A percentile compares a stretch with the other conserved stretches of the same genome.
Evolutionary conservation across 176 grass and related monocot species (phyloP).

Genomic region (Puccinellia tenuiflora): DNA sequence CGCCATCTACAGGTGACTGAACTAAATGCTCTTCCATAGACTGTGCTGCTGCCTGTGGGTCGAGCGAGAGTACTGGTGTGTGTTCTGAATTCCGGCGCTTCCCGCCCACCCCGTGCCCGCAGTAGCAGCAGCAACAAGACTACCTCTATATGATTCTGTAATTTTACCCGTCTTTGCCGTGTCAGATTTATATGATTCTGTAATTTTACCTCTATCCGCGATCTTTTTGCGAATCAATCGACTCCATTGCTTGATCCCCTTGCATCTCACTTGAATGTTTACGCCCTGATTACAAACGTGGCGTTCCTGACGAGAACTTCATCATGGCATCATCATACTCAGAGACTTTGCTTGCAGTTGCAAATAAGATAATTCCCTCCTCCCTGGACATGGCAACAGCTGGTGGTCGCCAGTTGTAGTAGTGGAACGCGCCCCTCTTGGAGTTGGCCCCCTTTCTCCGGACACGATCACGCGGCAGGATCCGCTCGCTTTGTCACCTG

Average conservation of each 20-base stretch:
- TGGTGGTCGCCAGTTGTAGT: not conserved
- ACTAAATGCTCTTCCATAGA: not conserved
- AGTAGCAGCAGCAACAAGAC: not conserved
- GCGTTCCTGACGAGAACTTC: not conserved
- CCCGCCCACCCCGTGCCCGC: not conserved
- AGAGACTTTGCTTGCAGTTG: conserved; percentile 25
- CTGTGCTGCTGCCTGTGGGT: not conserved
- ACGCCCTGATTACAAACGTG: not conserved
- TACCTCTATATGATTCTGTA: conserved; percentile 21
- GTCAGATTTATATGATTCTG: conserved; percentile 32
- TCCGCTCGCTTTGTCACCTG: conserved; percentile 23
- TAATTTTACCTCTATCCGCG: too few species aligned
- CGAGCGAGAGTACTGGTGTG: not conserved
- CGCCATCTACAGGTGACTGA: conserved; percentile 22
- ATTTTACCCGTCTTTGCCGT: not conserved
- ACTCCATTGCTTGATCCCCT: not conserved
- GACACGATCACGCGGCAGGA: conserved; percentile 43
- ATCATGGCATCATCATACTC: not conserved
- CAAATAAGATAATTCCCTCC: not conserved
- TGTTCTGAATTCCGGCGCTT: not conserved
- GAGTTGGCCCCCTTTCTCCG: not conserved
- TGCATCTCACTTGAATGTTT: not conserved
- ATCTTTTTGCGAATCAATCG: too few species aligned
- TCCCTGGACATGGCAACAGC: conserved; percentile 4
- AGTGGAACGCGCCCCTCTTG: not conserved